Percentiles rank a stretch among this genome's conserved stretches.
Conservation (phyloP, 805 yeast genomes). For the Spathaspora sp. region DNA sequence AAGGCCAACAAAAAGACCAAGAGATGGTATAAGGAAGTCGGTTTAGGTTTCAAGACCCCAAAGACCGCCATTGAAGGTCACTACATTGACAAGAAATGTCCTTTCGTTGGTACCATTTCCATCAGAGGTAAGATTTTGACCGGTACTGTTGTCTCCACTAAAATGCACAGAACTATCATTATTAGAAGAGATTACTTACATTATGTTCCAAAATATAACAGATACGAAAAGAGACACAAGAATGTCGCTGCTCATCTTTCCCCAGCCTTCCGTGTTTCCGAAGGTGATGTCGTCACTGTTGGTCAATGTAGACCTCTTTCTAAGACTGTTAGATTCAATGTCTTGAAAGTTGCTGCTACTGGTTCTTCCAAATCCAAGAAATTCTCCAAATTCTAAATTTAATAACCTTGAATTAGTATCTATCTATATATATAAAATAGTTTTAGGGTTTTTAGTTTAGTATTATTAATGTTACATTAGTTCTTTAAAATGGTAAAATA, state of each 20-base stretch:
- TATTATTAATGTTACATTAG: constrained; percentile 6
- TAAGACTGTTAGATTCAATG: constrained; percentile 99
- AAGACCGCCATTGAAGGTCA: constrained; percentile 96
- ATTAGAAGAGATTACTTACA: constrained; percentile 99
- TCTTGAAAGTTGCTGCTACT: constrained; percentile 89
- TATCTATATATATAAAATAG: constrained; percentile 1
- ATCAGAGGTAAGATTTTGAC: constrained; percentile 99
- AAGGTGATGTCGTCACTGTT: constrained; percentile 98
- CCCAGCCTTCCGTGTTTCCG: constrained; percentile 99
- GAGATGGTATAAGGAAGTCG: constrained; percentile 99
- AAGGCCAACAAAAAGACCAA: constrained; percentile 97
- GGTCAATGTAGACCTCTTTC: constrained; percentile 99
- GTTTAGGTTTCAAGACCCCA: constrained; percentile 99
- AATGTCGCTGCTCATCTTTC: constrained; percentile 99
- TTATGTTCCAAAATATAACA: constrained; percentile 99
- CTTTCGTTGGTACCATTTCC: constrained; percentile 94
- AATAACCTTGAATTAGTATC: neutral
- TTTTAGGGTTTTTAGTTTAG: neutral
- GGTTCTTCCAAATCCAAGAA: constrained; percentile 88
- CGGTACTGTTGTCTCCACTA: constrained; percentile 99
- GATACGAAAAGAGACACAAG: constrained; percentile 99
- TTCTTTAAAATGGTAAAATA: constrained; percentile 6
- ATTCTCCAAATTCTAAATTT: constrained; percentile 88
- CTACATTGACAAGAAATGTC: constrained; percentile 99
- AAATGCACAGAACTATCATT: constrained; percentile 99